Conservation (phyloP, 164 flowering plant species). For the Macadamia tetraphylla region DNA sequence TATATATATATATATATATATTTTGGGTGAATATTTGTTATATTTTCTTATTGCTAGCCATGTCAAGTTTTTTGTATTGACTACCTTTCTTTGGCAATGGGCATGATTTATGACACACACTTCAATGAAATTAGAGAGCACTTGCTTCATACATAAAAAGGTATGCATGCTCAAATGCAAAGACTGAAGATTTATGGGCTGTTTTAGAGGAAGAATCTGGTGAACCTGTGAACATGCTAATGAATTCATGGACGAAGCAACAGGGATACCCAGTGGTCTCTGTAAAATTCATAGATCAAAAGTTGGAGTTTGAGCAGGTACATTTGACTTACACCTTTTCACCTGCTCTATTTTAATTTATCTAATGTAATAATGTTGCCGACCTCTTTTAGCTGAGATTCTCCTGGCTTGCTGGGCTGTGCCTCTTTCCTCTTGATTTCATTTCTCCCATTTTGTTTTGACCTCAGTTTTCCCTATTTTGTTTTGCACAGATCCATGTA, state of each 20-base stretch:
- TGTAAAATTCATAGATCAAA: conserved; percentile 52
- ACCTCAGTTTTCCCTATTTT: too few species aligned
- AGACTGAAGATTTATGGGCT: conserved; percentile 94
- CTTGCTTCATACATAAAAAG: conserved; percentile 79
- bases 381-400: too few species aligned
- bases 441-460: too few species aligned
- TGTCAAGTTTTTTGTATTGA: background rate
- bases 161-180: conserved; percentile 77
- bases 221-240: conserved; percentile 77
- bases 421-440: too few species aligned
- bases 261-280: conserved; percentile 90
- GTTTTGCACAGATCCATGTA: too few species aligned
- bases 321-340: background rate
- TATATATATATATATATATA: background rate
- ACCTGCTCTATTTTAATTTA: background rate
- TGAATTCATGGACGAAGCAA: conserved; percentile 97
- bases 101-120: conserved; percentile 5
- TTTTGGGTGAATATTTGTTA: background rate
- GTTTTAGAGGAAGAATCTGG: conserved; percentile 87
- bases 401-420: too few species aligned
- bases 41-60: background rate
- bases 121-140: conserved; percentile 45
- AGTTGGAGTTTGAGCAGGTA: conserved; percentile 90
- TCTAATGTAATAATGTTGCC: background rate
- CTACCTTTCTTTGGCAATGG: background rate